Conservation (phyloP, 441 rosid genomes). For the Pelargonium myrrhifolium region DNA sequence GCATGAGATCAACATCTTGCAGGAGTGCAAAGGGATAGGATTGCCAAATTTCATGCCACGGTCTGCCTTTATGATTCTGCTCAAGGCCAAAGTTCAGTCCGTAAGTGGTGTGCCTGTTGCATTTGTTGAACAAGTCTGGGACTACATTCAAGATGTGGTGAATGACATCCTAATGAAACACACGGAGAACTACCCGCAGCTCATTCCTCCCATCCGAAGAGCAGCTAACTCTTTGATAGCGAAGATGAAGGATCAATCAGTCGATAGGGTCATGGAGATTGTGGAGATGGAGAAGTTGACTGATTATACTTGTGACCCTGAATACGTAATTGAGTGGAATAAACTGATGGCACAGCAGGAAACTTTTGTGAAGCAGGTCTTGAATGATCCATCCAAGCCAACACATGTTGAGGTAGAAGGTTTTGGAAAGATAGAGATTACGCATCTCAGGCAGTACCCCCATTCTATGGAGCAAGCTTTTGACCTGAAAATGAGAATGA, state of each 20-base stretch:
- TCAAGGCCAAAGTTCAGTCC: slow-evolving; percentile 4
- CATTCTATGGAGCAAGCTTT: slow-evolving; percentile 24
- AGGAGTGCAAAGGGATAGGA: slow-evolving; percentile 17
- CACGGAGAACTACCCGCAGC: slow-evolving; percentile 21
- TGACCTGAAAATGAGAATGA: slow-evolving; percentile 34
- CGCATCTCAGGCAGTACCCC: slow-evolving; percentile 5
- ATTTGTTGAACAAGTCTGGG: slow-evolving; percentile 12
- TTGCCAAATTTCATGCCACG: slow-evolving; percentile 21
- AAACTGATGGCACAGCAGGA: slow-evolving; percentile 14
- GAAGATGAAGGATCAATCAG: slow-evolving; percentile 17
- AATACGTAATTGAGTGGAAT: slow-evolving; percentile 22
- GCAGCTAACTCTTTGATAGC: slow-evolving; percentile 18
- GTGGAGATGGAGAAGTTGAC: slow-evolving; percentile 34
- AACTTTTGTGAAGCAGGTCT: slow-evolving; percentile 5
- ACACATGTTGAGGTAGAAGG: not conserved
- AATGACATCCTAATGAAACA: slow-evolving; percentile 4
- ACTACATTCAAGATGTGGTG: slow-evolving; percentile 7
- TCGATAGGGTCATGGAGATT: slow-evolving; percentile 7
- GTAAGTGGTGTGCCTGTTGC: slow-evolving; percentile 3
- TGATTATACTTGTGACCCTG: slow-evolving; percentile 34
- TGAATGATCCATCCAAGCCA: no score
- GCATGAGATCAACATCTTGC: slow-evolving; percentile 14
- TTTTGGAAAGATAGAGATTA: slow-evolving; percentile 18
- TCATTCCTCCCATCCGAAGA: slow-evolving; percentile 11
- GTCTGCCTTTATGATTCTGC: not conserved